Percentiles rank a stretch among this genome's conserved stretches.
phyloP scores from a whole-genome alignment of 2,329 filamentous ascomycete genomes.

The Neofusicoccum kwambonambiense region DNA sequence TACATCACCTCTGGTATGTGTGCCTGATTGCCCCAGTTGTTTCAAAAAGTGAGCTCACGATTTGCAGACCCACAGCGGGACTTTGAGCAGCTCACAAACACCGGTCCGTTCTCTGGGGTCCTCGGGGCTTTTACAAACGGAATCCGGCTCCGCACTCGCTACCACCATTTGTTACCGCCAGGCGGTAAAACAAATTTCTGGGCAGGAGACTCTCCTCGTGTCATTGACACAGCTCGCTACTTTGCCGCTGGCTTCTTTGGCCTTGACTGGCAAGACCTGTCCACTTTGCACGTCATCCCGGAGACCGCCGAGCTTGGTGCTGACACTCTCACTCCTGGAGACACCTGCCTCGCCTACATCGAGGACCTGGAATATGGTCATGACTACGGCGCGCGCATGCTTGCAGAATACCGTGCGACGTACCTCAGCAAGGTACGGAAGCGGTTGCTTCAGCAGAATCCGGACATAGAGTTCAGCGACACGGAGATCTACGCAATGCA shows the following conservation, averaged over 20 bases:
- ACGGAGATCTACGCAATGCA: constrained; percentile 59
- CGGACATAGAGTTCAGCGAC: constrained; percentile 44
- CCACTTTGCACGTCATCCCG: constrained; percentile 53
- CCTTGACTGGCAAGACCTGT: constrained; percentile 44
- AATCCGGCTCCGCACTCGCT: constrained; percentile 53
- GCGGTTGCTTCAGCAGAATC: constrained; percentile 45
- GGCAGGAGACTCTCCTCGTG: constrained; percentile 55
- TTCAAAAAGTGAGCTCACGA: neutral
- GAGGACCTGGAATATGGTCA: constrained; percentile 45
- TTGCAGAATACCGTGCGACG: constrained; percentile 46
- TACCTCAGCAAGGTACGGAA: constrained; percentile 50
- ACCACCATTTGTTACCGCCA: constrained; percentile 45
- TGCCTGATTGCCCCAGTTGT: neutral
- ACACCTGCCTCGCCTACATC: constrained; percentile 44
- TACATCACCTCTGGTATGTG: constrained; percentile 50
- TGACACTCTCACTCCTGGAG: constrained; percentile 58
- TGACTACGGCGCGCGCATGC: constrained; percentile 50
- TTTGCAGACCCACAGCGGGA: constrained; percentile 36
- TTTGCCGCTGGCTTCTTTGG: constrained; percentile 58
- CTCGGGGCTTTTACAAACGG: constrained; percentile 56
- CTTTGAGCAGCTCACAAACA: constrained; percentile 56
- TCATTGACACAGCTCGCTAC: constrained; percentile 56
- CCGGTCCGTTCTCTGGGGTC: constrained; percentile 57
- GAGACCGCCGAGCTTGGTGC: constrained; percentile 51
- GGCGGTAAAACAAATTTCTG: constrained; percentile 45